Conservation (phyloP, 2,329 filamentous ascomycete species). For the Pyrenochaeta sp. region DNA sequence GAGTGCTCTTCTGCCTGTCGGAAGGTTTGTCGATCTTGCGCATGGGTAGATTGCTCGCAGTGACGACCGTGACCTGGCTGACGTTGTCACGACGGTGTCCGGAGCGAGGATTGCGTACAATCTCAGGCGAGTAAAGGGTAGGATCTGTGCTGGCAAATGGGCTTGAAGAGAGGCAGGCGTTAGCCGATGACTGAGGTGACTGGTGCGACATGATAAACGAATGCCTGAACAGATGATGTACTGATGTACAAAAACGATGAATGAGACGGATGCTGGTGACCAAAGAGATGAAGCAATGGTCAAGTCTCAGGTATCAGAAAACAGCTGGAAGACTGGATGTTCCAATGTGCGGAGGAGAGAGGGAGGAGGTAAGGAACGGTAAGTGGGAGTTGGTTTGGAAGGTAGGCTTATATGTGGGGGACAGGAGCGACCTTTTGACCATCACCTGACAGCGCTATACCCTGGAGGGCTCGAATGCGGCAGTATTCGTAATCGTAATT, state of each 20-base stretch:
- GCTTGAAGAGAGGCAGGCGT: conserved; percentile 30
- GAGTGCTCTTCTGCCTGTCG: conserved; percentile 14
- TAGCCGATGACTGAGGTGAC: conserved; percentile 33
- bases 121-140: conserved; percentile 39
- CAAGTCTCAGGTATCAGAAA: conserved; percentile 28
- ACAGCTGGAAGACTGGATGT: conserved; percentile 12
- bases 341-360: conserved; percentile 20
- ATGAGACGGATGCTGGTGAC: conserved; percentile 16
- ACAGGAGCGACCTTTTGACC: not conserved
- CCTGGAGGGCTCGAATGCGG: conserved; percentile 5
- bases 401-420: conserved; percentile 16
- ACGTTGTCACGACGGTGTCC: conserved; percentile 12
- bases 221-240: conserved; percentile 22
- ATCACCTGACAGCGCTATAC: conserved; percentile 19
- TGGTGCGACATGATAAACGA: conserved; percentile 36
- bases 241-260: conserved; percentile 30
- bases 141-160: conserved; percentile 39
- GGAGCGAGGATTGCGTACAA: conserved; percentile 22
- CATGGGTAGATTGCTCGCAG: conserved; percentile 8
- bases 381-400: no score
- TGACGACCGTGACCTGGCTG: conserved; percentile 19
- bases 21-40: conserved; percentile 10
- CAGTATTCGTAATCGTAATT: conserved; percentile 12
- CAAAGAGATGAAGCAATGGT: conserved; percentile 17
- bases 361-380: conserved; percentile 23